Evolutionary conservation across 2,329 filamentous ascomycete species (phyloP).

Genomic region (Arthrobotrys entomopaga): DNA sequence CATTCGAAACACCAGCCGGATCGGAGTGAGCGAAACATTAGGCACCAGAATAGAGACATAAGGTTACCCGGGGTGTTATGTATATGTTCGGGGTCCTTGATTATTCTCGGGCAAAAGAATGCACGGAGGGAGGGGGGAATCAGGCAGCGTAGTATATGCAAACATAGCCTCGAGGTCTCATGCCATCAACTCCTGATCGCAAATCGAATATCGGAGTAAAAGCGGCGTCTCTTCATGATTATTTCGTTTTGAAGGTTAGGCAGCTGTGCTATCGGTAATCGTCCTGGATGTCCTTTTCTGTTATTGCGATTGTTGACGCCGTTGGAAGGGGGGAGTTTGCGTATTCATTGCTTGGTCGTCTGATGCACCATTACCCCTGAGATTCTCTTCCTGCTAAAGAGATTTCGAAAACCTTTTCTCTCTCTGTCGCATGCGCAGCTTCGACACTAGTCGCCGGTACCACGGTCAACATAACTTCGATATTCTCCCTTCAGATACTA

Average conservation of each 20-base stretch:
- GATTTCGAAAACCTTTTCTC: not conserved
- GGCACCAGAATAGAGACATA: slow-evolving; percentile 8
- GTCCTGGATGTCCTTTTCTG: not conserved
- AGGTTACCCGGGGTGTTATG: not conserved
- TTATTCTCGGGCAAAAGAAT: not conserved
- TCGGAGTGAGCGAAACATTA: slow-evolving; percentile 7
- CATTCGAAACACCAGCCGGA: slow-evolving; percentile 4
- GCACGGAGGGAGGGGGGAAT: too few species aligned
- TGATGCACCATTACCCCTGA: not conserved
- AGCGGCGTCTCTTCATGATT: slow-evolving; percentile 13
- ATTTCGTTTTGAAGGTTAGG: slow-evolving; percentile 9
- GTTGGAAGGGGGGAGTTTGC: not conserved
- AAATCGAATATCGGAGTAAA: slow-evolving; percentile 6
- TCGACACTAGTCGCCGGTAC: too few species aligned
- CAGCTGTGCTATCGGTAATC: not conserved
- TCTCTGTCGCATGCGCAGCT: not conserved
- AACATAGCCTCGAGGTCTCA: slow-evolving; percentile 29
- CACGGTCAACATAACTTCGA: too few species aligned
- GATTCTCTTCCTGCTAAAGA: not conserved
- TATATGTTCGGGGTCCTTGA: not conserved
- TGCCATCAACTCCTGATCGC: not conserved
- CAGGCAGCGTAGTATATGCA: slow-evolving; percentile 5
- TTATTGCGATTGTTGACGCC: not conserved
- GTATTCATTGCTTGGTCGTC: not conserved
- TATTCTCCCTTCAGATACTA: too few species aligned